Base-by-base conservation (phyloP, 495 filamentous ascomycete species). In the Friedmanniomyces simplex region DNA sequence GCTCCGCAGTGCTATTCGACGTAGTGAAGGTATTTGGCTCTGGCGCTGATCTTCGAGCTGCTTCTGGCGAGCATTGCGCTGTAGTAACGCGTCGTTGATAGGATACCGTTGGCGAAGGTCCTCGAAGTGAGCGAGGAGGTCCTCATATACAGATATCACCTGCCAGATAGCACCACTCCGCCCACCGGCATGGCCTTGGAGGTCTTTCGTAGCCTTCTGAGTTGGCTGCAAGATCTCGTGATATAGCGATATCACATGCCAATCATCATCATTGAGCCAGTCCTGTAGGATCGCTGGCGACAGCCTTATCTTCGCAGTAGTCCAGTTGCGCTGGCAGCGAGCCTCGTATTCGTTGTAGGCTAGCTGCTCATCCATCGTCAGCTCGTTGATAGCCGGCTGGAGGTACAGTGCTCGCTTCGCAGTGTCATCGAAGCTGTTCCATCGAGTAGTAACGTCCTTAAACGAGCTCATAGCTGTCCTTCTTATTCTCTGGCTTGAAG, bases 371-470 rank as follows among this genome's bases (percentile, higher is more conserved):
- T 50, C 24, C 4, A 43, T 6, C 26, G 56, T 6, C 20, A 52
- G 24, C n/a, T 21, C 43, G 20, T 61, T 34, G 32, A 61, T 51
- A 8, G 59, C 54, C 8, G 46, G 20, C 24, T 25, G 32, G 18
- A 61, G 54, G 28, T 61, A 51, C 5, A 57, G 2, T 1, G 55
- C 59, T 42, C 59, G 42, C 30, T 58, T 16, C 4, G 41, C 41
- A 26, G 12, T 45, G 21, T 58, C 32, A 22, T 58, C 21, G 22
- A 58, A 43, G 18, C 2, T 5, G 47, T 61, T 61, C 59, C 59
- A 61, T 21, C 59, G 18, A 5, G 49, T 61, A 3, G 16, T n/a
- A 32, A 41, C 47, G 49, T 58, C 54, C 16, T 42, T 32, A 6
- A n/a, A 58, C 26, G 6, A 60, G 25, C 21, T 60, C 36, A 21